Evolutionary conservation across 352 stramenopile genomes (phyloP), one percentile per base, ranked within the genome.

Genomic region (Pythium sp.): DNA sequence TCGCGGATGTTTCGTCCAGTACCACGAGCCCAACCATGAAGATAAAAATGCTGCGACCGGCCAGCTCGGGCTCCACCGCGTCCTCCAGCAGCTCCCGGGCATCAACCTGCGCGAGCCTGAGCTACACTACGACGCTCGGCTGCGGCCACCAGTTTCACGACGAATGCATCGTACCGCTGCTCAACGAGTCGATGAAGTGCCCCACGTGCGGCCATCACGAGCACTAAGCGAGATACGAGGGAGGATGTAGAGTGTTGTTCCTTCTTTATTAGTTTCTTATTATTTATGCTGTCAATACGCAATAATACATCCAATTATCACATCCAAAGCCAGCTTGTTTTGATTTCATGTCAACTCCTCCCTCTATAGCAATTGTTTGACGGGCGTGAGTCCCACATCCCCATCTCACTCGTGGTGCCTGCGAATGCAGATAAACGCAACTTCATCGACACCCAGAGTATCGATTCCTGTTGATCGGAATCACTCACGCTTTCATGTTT

Each of bases 81-180:
- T 72, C 43, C 60, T 68, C 46, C 43, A 61, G 55, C 2, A 78
- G 73, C 59, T 74, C 70, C 22, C n/a, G 26, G 6, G 36, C 28
- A 11, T 64, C 67, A 15, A 20, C 11, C 3, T 36, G 74, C 20
- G 62, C 65, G 14, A 65, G 65, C 30, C 80, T 77, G 36, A 80
- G 90, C 62, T 92, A 91, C 71, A 65, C 90, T 34, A 91, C 86
- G 75, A 90, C 77, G 53, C 75, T 94, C 22, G 78, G 75, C 43
- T 94, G 86, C 22, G 81, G 86, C 56, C 86, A 93, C 61, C 82
- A 89, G 58, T 93, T 93, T 69, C 86, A 93, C 70, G 86, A 93
- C 68, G 86, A 94, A 67, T 94, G 86, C 70, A 92, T 92, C 75
- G 80, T 94, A 18, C 81, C 80, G 9, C 85, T 80, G 60, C 79